Base-by-base conservation (phyloP, 768 basidiomycete genomes). In the Mycena alexandri region DNA sequence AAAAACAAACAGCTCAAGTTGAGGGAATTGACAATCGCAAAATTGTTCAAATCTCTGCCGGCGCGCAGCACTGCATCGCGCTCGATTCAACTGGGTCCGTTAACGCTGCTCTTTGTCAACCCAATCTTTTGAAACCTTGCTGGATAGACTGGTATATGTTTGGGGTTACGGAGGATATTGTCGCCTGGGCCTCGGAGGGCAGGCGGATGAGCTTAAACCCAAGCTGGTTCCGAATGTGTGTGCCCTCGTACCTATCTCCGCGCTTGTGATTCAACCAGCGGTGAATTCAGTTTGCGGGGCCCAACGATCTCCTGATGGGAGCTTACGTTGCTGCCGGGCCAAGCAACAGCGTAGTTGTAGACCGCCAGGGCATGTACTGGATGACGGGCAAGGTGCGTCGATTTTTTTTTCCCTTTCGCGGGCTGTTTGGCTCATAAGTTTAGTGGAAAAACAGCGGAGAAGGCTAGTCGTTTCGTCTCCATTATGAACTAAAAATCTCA, bases 381-480 rank as follows among this genome's bases (percentile, higher is more conserved):
- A 93, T 92, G 89, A 92, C 91, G 47, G 93, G 91, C 42, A 95
- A 92, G 83, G 91, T 87, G 73, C 44, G 71, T 42, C 46, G 14
- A 21, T 33, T 29, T 47, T 29, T n/a, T 19, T 16, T 5, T 29
- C 29, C 29, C 29, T 29, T 52, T 61, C 17, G 62, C 65, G 48
- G 51, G 19, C 41, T 47, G 61, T 22, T 29, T 60, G 33, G 60
- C 65, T 65, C 72, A 2, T 57, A 36, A n/a, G 14, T 74, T 79
- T 47, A 95, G 89, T 99, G 94, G 93, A 98, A 98, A 79, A 93
- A 90, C 70, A 95, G 94, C 8, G 96, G 96, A 13, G 96, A 98
- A 78, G 96, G 95, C 88, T 72, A 44, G 64, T 66, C 47, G 25
- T 59, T 58, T 41, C 19, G 21, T 43, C 38, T 19, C 11, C 16